Conservation (phyloP, 257 asterid species). For the Solanum gandarillasii region DNA sequence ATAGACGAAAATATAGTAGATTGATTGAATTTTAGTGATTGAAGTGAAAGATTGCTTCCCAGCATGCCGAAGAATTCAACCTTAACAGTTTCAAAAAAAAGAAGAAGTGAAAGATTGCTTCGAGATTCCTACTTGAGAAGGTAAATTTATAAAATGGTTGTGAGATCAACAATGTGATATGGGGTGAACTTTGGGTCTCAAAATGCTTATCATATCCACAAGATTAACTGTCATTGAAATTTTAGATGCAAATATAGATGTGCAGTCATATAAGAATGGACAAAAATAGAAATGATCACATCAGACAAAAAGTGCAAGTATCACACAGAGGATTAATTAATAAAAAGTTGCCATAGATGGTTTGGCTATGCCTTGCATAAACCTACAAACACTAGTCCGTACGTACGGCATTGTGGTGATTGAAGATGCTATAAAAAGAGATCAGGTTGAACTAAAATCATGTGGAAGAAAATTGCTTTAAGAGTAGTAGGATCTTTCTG, state of each 20-base stretch:
- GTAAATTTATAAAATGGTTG: background rate
- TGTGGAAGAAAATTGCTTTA: background rate
- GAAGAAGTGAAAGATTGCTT: background rate
- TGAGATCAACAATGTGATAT: background rate
- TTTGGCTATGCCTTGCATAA: background rate
- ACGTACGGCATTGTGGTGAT: background rate
- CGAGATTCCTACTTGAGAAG: background rate
- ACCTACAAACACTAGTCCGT: background rate
- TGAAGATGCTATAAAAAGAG: background rate
- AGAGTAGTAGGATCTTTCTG: background rate
- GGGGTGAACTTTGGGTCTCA: background rate
- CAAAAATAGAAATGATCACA: background rate
- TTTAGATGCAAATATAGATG: background rate
- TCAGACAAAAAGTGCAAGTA: background rate
- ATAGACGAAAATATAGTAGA: background rate
- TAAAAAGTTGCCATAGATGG: background rate
- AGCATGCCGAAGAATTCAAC: no score
- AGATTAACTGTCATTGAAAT: background rate
- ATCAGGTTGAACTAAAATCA: background rate
- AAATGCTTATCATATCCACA: background rate
- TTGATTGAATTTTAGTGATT: background rate
- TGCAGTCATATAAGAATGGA: background rate
- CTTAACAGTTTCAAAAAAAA: no score
- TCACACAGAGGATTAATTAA: background rate
- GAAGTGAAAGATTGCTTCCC: background rate